Percentiles rank a stretch among this genome's conserved stretches.
Conservation (phyloP, 768 basidiomycete species). For the Hypholoma sublateritium region DNA sequence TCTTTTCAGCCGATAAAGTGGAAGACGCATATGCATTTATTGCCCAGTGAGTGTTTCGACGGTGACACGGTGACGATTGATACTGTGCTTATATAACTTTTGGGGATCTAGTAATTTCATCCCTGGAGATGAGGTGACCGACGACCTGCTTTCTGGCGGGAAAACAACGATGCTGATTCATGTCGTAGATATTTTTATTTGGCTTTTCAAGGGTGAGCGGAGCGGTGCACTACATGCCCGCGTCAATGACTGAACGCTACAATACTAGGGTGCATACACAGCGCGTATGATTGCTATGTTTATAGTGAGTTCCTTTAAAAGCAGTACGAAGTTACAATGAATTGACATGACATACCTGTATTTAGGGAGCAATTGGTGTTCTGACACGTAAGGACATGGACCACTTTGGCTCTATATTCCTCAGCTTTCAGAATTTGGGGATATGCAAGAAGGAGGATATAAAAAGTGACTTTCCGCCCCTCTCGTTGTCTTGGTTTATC, state of each 20-base stretch:
- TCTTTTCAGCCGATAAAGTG: slow-evolving; percentile 59
- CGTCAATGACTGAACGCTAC: not conserved
- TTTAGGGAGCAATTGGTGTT: slow-evolving; percentile 67
- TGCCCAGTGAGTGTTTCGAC: slow-evolving; percentile 54
- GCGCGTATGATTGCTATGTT: slow-evolving; percentile 73
- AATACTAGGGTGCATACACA: slow-evolving; percentile 67
- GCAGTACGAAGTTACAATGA: not conserved
- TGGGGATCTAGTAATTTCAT: slow-evolving; percentile 53
- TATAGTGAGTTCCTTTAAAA: slow-evolving; percentile 43
- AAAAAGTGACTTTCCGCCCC: not conserved
- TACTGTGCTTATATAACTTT: not conserved
- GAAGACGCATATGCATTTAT: slow-evolving; percentile 82
- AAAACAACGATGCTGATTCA: slow-evolving; percentile 2
- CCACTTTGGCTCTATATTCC: slow-evolving; percentile 62
- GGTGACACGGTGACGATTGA: not conserved
- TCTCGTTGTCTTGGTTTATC: not conserved
- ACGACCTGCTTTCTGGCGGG: too few relatives aligned
- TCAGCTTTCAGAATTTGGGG: slow-evolving; percentile 61
- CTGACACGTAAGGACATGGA: slow-evolving; percentile 74
- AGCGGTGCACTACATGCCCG: not conserved
- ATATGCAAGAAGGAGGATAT: slow-evolving; percentile 32
- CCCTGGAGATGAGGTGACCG: slow-evolving; percentile 66
- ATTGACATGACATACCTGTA: not conserved
- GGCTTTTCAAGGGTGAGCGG: slow-evolving; percentile 67
- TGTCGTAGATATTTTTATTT: slow-evolving; percentile 68